A percentile compares a stretch with the other conserved stretches of the same genome.
phyloP scores from a whole-genome alignment of 192 early-diverging fungal species.

The Linnemannia zychae region DNA sequence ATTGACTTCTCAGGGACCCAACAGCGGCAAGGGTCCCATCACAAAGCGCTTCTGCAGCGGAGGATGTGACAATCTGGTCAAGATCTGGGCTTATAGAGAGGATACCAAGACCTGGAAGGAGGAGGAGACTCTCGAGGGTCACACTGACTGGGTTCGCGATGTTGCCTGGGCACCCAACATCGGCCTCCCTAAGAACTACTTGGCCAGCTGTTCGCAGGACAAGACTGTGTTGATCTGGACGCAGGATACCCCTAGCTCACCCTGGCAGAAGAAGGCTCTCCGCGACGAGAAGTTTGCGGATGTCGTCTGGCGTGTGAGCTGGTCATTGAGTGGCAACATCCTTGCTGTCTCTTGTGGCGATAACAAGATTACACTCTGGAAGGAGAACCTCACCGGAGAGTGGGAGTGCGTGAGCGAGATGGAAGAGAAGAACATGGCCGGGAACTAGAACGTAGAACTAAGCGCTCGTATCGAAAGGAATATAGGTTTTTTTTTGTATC shows the following conservation, averaged over 20 bases:
- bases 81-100: constrained; percentile 91
- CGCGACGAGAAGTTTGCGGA: constrained; percentile 88
- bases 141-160: constrained; percentile 98
- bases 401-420: constrained; percentile 91
- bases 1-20: constrained; percentile 67
- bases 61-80: constrained; percentile 97
- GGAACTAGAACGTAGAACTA: constrained; percentile 26
- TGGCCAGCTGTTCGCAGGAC: constrained; percentile 98
- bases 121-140: constrained; percentile 86
- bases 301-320: constrained; percentile 99
- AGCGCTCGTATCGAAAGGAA: neutral
- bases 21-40: constrained; percentile 68
- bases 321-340: constrained; percentile 95
- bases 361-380: constrained; percentile 97
- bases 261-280: constrained; percentile 85
- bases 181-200: constrained; percentile 88
- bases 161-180: constrained; percentile 97
- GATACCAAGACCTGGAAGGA: constrained; percentile 86
- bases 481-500: no score
- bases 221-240: constrained; percentile 97
- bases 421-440: constrained; percentile 61
- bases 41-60: constrained; percentile 90
- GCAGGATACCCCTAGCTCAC: constrained; percentile 75
- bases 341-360: constrained; percentile 97
- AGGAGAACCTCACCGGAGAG: constrained; percentile 92